Conservation (phyloP, 805 yeast species). For the Lipomyces kockii region DNA sequence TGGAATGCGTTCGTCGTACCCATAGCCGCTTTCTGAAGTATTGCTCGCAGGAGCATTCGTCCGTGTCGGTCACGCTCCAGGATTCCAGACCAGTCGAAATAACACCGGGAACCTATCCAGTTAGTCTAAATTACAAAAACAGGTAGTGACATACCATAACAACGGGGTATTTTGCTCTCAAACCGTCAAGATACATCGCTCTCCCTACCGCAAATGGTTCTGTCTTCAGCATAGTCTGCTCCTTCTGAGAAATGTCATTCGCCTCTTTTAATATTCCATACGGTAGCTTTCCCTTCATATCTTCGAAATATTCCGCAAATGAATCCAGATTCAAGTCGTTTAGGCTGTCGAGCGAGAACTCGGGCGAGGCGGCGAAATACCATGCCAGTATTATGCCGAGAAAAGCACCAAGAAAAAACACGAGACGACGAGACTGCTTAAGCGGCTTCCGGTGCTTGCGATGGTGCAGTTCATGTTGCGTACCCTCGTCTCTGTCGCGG, state of each 20-base stretch:
- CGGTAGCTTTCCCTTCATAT: constrained; percentile 79
- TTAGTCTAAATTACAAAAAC: background rate
- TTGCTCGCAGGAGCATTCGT: constrained; percentile 78
- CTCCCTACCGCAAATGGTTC: constrained; percentile 90
- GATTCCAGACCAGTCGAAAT: constrained; percentile 93
- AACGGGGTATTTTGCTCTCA: constrained; percentile 71
- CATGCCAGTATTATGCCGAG: constrained; percentile 70
- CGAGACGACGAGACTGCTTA: constrained; percentile 28
- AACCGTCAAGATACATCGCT: constrained; percentile 57
- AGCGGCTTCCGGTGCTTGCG: background rate
- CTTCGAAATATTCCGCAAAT: constrained; percentile 63
- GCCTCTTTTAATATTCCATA: constrained; percentile 62
- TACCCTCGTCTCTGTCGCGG: background rate
- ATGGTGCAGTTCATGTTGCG: background rate
- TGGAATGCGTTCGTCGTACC: constrained; percentile 44
- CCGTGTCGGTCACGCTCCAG: constrained; percentile 80
- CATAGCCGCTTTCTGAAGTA: constrained; percentile 91
- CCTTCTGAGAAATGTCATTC: constrained; percentile 54
- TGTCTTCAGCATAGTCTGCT: constrained; percentile 49
- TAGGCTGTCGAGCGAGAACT: constrained; percentile 56
- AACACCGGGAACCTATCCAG: constrained; percentile 77
- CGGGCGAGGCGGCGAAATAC: constrained; percentile 57
- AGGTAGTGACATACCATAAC: constrained; percentile 53
- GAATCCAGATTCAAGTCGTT: constrained; percentile 59
- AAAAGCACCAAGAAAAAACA: constrained; percentile 59